These are phyloP conservation scores for Aspergillus oerlinghausenensis DNA, from an alignment of 2,329 filamentous ascomycete species.

Conservation along the genomic window DNA sequence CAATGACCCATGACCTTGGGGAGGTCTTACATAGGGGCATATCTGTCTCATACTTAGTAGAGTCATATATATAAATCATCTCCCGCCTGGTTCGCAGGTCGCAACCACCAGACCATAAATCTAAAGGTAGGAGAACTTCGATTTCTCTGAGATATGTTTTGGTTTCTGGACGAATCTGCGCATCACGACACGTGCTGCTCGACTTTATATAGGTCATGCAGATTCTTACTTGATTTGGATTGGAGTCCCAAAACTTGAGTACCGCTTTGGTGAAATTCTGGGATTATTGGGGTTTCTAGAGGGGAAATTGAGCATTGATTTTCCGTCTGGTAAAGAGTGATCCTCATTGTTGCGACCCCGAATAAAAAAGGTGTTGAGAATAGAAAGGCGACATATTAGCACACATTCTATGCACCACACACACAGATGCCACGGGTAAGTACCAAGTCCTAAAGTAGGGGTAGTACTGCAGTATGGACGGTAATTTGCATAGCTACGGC, in stretches of 20 bases:
- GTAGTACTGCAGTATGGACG: too few relatives aligned
- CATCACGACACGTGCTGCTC: too few relatives aligned
- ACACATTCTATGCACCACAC: too few relatives aligned
- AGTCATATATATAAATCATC: background rate
- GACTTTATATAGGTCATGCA: background rate
- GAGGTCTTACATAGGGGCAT: background rate
- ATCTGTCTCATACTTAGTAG: background rate
- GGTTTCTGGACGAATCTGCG: too few relatives aligned
- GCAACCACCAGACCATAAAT: background rate
- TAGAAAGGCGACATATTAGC: too few relatives aligned
- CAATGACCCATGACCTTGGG: too few relatives aligned
- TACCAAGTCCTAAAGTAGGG: background rate
- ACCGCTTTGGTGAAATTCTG: background rate
- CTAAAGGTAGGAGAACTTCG: background rate
- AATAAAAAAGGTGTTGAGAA: too few relatives aligned
- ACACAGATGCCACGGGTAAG: too few relatives aligned
- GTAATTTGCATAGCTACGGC: background rate
- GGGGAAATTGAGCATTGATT: too few relatives aligned
- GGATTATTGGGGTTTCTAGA: background rate
- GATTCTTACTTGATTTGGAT: background rate
- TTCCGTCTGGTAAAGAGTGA: too few relatives aligned
- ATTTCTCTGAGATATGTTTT: background rate
- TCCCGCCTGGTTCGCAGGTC: background rate
- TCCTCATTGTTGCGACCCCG: too few relatives aligned
- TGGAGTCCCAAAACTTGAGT: background rate